These are phyloP conservation scores for Clonostachys sp. DNA, from an alignment of 2,329 filamentous ascomycete genomes.

Conservation along the genomic window DNA sequence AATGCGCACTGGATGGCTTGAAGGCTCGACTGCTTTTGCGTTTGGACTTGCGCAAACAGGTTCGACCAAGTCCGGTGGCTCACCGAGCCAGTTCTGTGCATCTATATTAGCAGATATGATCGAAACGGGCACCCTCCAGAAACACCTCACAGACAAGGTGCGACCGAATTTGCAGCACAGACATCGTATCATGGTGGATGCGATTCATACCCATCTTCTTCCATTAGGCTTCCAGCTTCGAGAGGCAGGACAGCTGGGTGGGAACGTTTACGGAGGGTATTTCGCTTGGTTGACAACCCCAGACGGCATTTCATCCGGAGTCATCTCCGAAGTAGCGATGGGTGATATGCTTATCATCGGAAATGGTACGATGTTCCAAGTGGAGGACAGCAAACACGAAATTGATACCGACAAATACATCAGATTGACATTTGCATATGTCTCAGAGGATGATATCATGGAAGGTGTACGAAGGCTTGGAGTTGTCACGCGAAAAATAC, in stretches of 20 bases:
- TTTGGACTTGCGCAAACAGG: slow-evolving; percentile 48
- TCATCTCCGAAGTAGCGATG: slow-evolving; percentile 52
- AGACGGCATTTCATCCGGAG: slow-evolving; percentile 45
- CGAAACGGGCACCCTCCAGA: slow-evolving; percentile 32
- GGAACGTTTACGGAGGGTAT: slow-evolving; percentile 68
- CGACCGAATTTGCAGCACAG: slow-evolving; percentile 41
- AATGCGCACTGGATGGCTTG: slow-evolving; percentile 81
- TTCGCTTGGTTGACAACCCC: slow-evolving; percentile 73
- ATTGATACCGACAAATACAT: slow-evolving; percentile 55
- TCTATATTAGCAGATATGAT: slow-evolving; percentile 46
- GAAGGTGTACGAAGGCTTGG: slow-evolving; percentile 66
- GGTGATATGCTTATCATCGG: slow-evolving; percentile 62
- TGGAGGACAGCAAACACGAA: slow-evolving; percentile 47
- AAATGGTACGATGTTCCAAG: slow-evolving; percentile 65
- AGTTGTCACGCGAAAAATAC: slow-evolving; percentile 29
- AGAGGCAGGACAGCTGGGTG: slow-evolving; percentile 28
- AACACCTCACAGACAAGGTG: slow-evolving; percentile 32
- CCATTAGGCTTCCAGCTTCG: slow-evolving; percentile 54
- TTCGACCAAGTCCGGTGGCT: slow-evolving; percentile 50
- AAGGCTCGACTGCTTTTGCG: slow-evolving; percentile 56
- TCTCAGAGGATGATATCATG: slow-evolving; percentile 57
- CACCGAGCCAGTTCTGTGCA: slow-evolving; percentile 50
- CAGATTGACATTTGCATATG: slow-evolving; percentile 70
- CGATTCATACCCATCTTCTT: slow-evolving; percentile 54
- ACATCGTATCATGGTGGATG: slow-evolving; percentile 47